Percentiles rank a stretch among this genome's conserved stretches.
These are phyloP conservation scores for Leishmania martiniquensis DNA, from an alignment of 208 protist genomes.

Conservation along the genomic window DNA sequence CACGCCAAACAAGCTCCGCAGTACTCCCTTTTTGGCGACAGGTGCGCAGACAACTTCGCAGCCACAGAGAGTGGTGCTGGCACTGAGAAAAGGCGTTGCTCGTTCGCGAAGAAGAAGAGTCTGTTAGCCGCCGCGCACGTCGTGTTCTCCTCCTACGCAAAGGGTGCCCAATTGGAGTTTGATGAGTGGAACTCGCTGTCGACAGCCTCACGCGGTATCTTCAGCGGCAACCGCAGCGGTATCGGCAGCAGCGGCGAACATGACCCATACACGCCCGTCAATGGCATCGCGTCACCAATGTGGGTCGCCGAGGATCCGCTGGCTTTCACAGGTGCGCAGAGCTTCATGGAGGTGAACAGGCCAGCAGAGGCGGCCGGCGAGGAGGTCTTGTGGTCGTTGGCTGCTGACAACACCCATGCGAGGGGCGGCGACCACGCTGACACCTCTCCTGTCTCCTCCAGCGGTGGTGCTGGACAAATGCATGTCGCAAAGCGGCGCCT, in stretches of 20 bases:
- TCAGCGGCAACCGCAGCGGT: neutral
- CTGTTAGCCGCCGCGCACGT: conserved; percentile 3
- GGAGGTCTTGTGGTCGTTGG: neutral
- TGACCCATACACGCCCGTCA: conserved; percentile 22
- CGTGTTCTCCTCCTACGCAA: conserved; percentile 30
- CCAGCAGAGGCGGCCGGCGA: neutral
- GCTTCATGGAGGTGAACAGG: conserved; percentile 14
- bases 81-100: neutral
- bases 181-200: conserved; percentile 24
- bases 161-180: conserved; percentile 17
- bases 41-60: neutral
- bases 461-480: conserved; percentile 11
- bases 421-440: neutral
- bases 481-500: conserved; percentile 31
- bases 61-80: neutral
- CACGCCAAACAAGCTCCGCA: neutral
- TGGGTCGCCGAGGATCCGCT: conserved; percentile 25
- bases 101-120: neutral
- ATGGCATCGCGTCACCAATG: conserved; percentile 1
- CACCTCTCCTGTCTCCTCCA: neutral
- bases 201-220: neutral
- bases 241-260: conserved; percentile 18
- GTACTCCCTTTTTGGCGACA: neutral
- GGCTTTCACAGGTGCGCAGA: conserved; percentile 25
- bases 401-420: conserved; percentile 4